Evolutionary conservation across 2,329 filamentous ascomycete genomes (phyloP), one percentile per base, ranked within the genome.

Genomic region (Ascochyta viciae-villosae): DNA sequence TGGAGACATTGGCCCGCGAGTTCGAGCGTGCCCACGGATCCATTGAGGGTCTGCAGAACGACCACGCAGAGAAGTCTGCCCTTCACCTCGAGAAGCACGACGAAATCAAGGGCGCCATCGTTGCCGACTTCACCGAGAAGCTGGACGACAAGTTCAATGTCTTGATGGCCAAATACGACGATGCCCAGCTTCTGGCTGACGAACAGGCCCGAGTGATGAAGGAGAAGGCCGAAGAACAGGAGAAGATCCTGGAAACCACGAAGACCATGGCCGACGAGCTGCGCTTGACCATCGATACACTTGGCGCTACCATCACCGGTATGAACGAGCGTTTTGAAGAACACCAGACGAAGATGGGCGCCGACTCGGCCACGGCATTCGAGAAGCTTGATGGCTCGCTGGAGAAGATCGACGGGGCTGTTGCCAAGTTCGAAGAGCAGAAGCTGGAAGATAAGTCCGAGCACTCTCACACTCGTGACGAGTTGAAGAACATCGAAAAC

Each of bases 321-420:
- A 78, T 82, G 70, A 77, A 79, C 31, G 72, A 73, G 33, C 89
- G 88, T 6, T 87, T 96, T 50, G 90, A 89, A 0, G 91, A 96
- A 50, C 89, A 90, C 1, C 85, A 93, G 53, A 91, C 96, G 69
- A 94, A 92, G 76, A 89, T 94, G 83, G 87, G 91, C 52, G 89
- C 92, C 68, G 92, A 95, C 40, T 94, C 91, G 7, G 91, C 91
- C 78, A 92, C 90, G 0, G 91, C 96, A 27, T 94, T 96, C 65
- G 86, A 84, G 47, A 88, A 89, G 62, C 89, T 96, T 13, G 53
- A 56, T 26, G 43, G 47, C 24, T 56, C 53, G 3, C 91, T 96
- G 51, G 88, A 94, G 42, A 87, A 94, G 4, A 88, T 89, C 62
- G 91, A 96, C 52, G 88, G 93, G 42, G 87, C 93, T 3, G 88